phyloP scores from a whole-genome alignment of 345 rosid genomes.

The Theobroma cacao region DNA sequence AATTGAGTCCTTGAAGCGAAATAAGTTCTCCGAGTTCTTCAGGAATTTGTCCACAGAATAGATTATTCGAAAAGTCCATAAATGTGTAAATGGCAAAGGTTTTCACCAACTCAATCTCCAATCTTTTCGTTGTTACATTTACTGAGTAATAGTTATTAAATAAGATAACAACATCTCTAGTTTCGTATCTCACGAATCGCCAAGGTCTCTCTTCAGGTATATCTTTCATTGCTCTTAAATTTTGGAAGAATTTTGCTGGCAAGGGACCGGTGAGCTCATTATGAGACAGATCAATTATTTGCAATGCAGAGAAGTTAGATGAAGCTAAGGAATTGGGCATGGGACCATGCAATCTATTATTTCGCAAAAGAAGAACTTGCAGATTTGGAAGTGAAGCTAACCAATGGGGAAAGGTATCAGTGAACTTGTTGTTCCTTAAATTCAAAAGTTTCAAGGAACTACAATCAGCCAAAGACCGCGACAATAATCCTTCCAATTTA shows the following conservation, averaged over 20 bases:
- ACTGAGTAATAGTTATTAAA: conserved; percentile 32
- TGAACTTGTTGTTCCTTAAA: no score
- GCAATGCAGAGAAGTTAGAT: not conserved
- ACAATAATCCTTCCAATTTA: conserved; percentile 4
- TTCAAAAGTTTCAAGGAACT: no score
- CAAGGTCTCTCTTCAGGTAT: no score
- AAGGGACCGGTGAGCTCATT: not conserved
- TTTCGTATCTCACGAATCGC: no score
- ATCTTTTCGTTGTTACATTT: conserved; percentile 38
- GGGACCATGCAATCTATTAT: not conserved
- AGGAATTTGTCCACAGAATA: not conserved
- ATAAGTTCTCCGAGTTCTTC: not conserved
- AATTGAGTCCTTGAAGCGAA: not conserved
- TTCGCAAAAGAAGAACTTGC: not conserved
- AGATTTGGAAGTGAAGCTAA: not conserved
- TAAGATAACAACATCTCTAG: no score
- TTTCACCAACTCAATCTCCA: not conserved
- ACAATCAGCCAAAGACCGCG: conserved; percentile 9
- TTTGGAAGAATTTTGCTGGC: not conserved
- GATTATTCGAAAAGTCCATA: not conserved
- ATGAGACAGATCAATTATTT: not conserved
- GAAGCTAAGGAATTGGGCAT: not conserved
- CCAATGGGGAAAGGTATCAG: not conserved
- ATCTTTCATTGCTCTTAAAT: not conserved
- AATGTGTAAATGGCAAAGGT: not conserved